Conservation (phyloP, 78 protist species). For the Dictyostelium firmibasis region DNA sequence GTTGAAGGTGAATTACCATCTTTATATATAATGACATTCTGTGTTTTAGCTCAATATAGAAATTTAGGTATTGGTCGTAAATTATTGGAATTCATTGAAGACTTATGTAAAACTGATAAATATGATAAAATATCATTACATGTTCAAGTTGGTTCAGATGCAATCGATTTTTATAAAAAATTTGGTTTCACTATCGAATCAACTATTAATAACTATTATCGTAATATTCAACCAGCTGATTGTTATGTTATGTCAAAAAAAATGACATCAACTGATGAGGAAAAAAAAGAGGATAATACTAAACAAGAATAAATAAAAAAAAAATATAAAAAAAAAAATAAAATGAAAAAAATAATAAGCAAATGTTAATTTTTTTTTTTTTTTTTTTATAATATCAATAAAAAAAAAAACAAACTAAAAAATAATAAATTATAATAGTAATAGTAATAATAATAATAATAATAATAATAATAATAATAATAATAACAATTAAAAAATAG, state of each 20-base stretch:
- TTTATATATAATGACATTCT: slow-evolving; percentile 64
- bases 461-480: too few species aligned
- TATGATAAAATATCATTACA: slow-evolving; percentile 33
- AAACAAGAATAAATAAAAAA: too few species aligned
- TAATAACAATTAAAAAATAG: too few species aligned
- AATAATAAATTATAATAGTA: too few species aligned
- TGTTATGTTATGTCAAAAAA: slow-evolving; percentile 45
- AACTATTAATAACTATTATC: slow-evolving; percentile 15
- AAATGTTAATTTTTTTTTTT: too few species aligned
- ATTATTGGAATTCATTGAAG: slow-evolving; percentile 36
- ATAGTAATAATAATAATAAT: too few species aligned
- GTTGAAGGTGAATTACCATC: background rate
- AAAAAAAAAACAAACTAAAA: too few species aligned
- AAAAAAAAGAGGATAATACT: too few species aligned
- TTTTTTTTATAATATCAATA: too few species aligned
- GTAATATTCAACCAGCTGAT: slow-evolving; percentile 57
- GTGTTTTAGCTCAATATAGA: slow-evolving; percentile 69
- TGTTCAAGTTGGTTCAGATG: slow-evolving; percentile 63
- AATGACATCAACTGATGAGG: background rate
- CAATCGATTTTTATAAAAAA: slow-evolving; percentile 55
- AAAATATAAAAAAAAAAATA: too few species aligned
- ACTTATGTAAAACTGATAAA: slow-evolving; percentile 11
- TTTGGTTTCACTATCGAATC: slow-evolving; percentile 13
- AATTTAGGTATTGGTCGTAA: slow-evolving; percentile 55
- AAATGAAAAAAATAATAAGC: too few species aligned